A percentile compares a stretch with the other conserved stretches of the same genome.
Evolutionary conservation across 768 basidiomycete species (phyloP).

Genomic region (Lentinula lateritia): DNA sequence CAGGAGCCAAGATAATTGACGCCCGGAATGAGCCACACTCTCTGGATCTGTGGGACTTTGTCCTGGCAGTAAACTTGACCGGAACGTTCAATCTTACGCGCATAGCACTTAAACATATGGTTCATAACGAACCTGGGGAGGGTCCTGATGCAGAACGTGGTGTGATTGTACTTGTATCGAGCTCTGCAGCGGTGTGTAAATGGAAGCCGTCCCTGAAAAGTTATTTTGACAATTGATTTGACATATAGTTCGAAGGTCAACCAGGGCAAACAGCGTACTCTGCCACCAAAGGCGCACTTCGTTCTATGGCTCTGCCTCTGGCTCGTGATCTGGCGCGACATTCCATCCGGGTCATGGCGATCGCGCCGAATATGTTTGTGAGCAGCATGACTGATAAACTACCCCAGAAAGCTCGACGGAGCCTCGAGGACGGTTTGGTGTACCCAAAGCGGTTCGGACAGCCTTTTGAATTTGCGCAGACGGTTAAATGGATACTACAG

Average conservation of each 20-base stretch:
- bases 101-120: conserved; percentile 25
- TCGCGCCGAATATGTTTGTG: conserved; percentile 32
- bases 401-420: conserved; percentile 15
- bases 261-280: conserved; percentile 34
- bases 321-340: conserved; percentile 31
- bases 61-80: conserved; percentile 30
- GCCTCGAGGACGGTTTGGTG: conserved; percentile 15
- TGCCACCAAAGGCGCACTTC: conserved; percentile 32
- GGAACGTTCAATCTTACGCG: conserved; percentile 35
- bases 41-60: conserved; percentile 28
- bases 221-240: background rate
- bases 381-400: conserved; percentile 28
- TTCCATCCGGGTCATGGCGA: conserved; percentile 29
- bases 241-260: conserved; percentile 29
- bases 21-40: conserved; percentile 24
- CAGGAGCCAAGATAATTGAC: conserved; percentile 25
- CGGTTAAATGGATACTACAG: conserved; percentile 25
- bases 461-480: conserved; percentile 24
- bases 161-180: conserved; percentile 30
- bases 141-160: conserved; percentile 28
- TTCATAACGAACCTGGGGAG: conserved; percentile 19
- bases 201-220: background rate
- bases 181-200: conserved; percentile 24
- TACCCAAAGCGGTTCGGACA: conserved; percentile 30
- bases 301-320: conserved; percentile 33